phyloP scores from a whole-genome alignment of 129 eudicot species.

The Ambrosia trifida region DNA sequence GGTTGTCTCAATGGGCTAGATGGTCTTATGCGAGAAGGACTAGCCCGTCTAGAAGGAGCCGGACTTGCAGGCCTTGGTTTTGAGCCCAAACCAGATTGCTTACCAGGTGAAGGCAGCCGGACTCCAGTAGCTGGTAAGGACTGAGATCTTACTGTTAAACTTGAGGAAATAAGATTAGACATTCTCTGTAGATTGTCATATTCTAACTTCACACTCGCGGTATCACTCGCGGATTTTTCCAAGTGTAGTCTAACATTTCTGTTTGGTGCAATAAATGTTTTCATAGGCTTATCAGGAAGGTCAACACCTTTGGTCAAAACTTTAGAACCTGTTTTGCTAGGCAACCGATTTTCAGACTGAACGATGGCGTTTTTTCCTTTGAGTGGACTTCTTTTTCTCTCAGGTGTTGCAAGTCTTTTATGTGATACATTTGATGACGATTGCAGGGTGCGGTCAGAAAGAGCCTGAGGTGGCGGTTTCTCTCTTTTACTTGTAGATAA shows the following conservation, averaged over 20 bases:
- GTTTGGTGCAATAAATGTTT: constrained; percentile 34
- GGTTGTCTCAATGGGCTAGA: constrained; percentile 83
- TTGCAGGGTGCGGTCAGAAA: constrained; percentile 64
- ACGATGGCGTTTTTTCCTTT: constrained; percentile 61
- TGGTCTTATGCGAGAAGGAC: constrained; percentile 72
- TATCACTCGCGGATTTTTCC: constrained; percentile 61
- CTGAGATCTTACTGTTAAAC: constrained; percentile 35
- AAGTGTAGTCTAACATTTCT: constrained; percentile 44
- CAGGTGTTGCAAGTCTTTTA: constrained; percentile 52
- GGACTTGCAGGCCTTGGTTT: constrained; percentile 48
- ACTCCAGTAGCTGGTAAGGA: constrained; percentile 26
- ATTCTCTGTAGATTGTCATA: constrained; percentile 37
- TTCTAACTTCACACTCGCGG: constrained; percentile 28
- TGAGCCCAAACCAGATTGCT: constrained; percentile 25
- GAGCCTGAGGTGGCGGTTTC: constrained; percentile 56
- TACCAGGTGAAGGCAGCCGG: constrained; percentile 63
- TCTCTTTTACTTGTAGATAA: constrained; percentile 71
- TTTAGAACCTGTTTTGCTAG: constrained; percentile 54
- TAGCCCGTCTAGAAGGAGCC: constrained; percentile 58
- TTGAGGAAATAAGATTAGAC: constrained; percentile 36
- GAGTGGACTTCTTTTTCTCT: constrained; percentile 85
- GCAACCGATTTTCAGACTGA: constrained; percentile 82
- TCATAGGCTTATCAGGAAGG: constrained; percentile 42
- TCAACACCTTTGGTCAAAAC: constrained; percentile 40
- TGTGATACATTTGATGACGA: constrained; percentile 64